Base-by-base conservation (phyloP, 768 basidiomycete genomes). In the Lactarius sp. region DNA sequence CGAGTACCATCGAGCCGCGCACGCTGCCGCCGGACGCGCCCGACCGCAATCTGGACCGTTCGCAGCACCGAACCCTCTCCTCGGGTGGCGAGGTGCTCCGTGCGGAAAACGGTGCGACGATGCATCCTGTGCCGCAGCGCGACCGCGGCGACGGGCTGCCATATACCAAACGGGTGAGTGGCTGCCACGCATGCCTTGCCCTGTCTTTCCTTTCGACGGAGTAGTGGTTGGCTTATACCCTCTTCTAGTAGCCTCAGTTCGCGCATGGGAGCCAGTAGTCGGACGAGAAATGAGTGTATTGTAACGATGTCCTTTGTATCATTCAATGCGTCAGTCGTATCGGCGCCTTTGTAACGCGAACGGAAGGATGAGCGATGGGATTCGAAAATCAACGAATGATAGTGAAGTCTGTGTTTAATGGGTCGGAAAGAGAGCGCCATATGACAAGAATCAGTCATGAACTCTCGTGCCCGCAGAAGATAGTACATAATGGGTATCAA, bases 71-170 rank as follows among this genome's bases (percentile, higher is more conserved):
- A 34, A 39, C 58, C 1, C 37, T 47, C 27, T 37, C 58, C 20
- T 27, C 49, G 12, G 62, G 49, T 4, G 58, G 41, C 27, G 55
- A 47, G 39, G 49, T 54, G 46, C 56, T 55, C 12, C 39, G 36
- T 39, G 34, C 44, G 2, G 62, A 52, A 47, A 65, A 56, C n/a
- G 53, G 58, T 12, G 52, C 63, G 42, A 56, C 6, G 41, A 59
- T 56, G 52, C 63, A 60, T 7, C 62, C 62, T 6, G 49, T 50
- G 20, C 62, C 53, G 18, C 56, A 59, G 39, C 57, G 61, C 13
- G 65, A 64, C 22, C 56, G 52, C 16, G 65, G 62, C 14, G 65
- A 66, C 41, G 53, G 57, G 9, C 33, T 66, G 16, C 52, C 52
- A n/a, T 42, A 55, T 20, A 51, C 65, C 12, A 56, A 66, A 37